Conservation (phyloP, 108 stramenopile species). For the Epithemia pelagica region DNA sequence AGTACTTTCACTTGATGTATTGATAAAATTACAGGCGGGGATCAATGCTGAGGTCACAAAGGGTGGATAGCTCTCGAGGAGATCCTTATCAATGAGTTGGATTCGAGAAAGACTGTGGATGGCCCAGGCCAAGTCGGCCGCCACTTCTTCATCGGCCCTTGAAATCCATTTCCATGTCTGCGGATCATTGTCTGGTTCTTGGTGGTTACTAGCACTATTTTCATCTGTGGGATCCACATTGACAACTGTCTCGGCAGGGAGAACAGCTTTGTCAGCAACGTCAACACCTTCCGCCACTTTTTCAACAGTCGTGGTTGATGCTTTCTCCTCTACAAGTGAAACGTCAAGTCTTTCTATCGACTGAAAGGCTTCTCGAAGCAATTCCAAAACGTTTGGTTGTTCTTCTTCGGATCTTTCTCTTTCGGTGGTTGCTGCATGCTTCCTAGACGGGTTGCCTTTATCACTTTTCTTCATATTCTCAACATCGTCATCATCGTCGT, state of each 20-base stretch:
- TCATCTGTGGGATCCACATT: background rate
- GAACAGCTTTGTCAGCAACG: background rate
- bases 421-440: conserved; percentile 11
- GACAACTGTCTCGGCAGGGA: background rate
- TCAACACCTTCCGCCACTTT: background rate
- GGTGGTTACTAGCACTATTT: background rate
- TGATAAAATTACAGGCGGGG: background rate
- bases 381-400: background rate
- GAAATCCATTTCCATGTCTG: conserved; percentile 4
- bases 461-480: background rate
- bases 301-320: background rate
- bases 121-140: conserved; percentile 40
- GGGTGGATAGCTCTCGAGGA: background rate
- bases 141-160: conserved; percentile 37
- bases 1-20: background rate
- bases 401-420: background rate
- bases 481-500: conserved; percentile 6
- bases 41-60: conserved; percentile 3
- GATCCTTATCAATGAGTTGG: conserved; percentile 3
- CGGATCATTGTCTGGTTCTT: background rate
- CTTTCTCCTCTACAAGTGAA: conserved; percentile 28
- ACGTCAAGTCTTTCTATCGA: conserved; percentile 38
- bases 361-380: conserved; percentile 24
- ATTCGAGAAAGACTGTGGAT: conserved; percentile 23
- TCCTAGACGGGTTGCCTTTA: background rate